phyloP scores from a whole-genome alignment of 2,329 filamentous ascomycete species.

The Xylariaceae sp. region DNA sequence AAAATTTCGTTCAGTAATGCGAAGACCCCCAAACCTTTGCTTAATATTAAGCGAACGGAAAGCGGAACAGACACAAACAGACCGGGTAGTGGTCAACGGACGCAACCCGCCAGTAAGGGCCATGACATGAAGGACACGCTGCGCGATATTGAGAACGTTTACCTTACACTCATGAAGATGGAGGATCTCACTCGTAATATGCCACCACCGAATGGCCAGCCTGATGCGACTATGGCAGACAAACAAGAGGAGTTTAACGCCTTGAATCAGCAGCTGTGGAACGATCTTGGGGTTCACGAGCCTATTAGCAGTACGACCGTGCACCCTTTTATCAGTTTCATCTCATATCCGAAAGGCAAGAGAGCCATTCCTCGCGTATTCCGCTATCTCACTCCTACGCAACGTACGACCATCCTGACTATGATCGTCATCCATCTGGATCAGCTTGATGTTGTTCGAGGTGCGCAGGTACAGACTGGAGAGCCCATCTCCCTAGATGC shows the following conservation, averaged over 20 bases:
- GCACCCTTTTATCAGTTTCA: constrained; percentile 94
- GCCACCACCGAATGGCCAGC: constrained; percentile 68
- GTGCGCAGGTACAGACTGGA: constrained; percentile 75
- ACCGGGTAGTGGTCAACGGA: constrained; percentile 53
- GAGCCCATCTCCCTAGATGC: constrained; percentile 73
- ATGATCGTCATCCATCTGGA: constrained; percentile 96
- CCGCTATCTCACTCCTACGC: constrained; percentile 88
- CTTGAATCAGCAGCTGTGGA: constrained; percentile 85
- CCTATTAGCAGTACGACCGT: constrained; percentile 78
- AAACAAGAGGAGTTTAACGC: constrained; percentile 81
- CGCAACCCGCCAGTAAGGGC: constrained; percentile 47
- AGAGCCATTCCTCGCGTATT: constrained; percentile 95
- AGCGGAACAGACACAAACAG: constrained; percentile 64
- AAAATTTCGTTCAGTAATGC: constrained; percentile 99
- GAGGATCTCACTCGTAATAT: constrained; percentile 89
- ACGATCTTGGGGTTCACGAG: constrained; percentile 88
- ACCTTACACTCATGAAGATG: constrained; percentile 86
- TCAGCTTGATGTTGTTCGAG: constrained; percentile 85
- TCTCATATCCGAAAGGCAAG: constrained; percentile 95
- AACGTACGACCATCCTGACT: constrained; percentile 92
- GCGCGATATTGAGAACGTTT: constrained; percentile 86
- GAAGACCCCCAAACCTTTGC: constrained; percentile 91
- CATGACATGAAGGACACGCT: constrained; percentile 82
- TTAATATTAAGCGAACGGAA: constrained; percentile 92
- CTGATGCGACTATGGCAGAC: constrained; percentile 72